These are phyloP conservation scores for Nakataea oryzae DNA, from an alignment of 2,329 filamentous ascomycete genomes.

Conservation along the genomic window DNA sequence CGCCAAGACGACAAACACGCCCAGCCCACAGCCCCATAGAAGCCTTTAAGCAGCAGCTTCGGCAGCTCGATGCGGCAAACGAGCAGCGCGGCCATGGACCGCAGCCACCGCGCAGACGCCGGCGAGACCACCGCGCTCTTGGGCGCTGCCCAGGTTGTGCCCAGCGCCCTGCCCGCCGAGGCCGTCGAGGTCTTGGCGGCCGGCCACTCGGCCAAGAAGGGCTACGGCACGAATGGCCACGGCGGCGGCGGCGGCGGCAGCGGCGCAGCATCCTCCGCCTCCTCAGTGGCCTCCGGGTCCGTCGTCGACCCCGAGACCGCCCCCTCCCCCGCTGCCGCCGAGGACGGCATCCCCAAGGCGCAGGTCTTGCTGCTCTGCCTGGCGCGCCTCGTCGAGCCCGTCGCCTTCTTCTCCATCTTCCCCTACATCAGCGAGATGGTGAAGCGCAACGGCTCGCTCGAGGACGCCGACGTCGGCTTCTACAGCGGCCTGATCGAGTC, in stretches of 20 bases:
- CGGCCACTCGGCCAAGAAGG: neutral
- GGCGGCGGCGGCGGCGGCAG: slow-evolving; percentile 3
- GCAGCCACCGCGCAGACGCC: slow-evolving; percentile 1
- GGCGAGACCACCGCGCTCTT: slow-evolving; percentile 22
- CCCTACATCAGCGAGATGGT: slow-evolving; percentile 76
- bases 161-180: slow-evolving; percentile 7
- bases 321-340: slow-evolving; percentile 17
- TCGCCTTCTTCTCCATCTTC: slow-evolving; percentile 78
- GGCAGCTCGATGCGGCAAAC: too few relatives aligned
- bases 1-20: neutral
- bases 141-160: slow-evolving; percentile 4
- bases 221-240: slow-evolving; percentile 5
- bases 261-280: neutral
- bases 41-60: neutral
- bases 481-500: slow-evolving; percentile 68
- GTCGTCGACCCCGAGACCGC: neutral
- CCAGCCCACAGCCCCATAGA: neutral
- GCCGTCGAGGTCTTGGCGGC: slow-evolving; percentile 2
- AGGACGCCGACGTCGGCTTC: slow-evolving; percentile 62
- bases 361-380: slow-evolving; percentile 68
- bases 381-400: slow-evolving; percentile 60
- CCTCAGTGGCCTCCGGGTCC: neutral
- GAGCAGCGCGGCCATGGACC: neutral
- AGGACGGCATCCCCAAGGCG: slow-evolving; percentile 42
- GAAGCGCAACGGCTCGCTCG: slow-evolving; percentile 49